Conservation (phyloP, 805 yeast species). For the Starmerella gropengiesseri region DNA sequence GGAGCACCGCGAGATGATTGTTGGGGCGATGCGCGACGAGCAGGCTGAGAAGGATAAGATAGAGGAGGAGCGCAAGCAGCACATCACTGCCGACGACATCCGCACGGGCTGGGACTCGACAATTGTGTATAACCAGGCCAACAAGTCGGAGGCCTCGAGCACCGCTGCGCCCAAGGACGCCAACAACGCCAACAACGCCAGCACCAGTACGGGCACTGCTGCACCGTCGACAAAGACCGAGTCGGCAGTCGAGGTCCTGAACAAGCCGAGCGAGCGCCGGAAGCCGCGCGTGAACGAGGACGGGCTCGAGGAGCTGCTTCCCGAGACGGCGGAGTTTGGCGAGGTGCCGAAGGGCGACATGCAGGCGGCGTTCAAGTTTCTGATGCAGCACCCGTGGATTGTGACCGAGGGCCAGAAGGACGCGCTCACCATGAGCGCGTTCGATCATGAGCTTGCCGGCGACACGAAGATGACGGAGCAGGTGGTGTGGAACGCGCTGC, state of each 20-base stretch:
- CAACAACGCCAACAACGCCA: neutral
- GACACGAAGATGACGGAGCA: slow-evolving; percentile 45
- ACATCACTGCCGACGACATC: slow-evolving; percentile 82
- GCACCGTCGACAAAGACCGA: slow-evolving; percentile 4
- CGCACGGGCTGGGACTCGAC: slow-evolving; percentile 88
- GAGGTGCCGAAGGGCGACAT: slow-evolving; percentile 42
- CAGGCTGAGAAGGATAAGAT: slow-evolving; percentile 55
- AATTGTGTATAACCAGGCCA: slow-evolving; percentile 40
- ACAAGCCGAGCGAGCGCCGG: slow-evolving; percentile 16
- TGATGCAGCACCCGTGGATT: slow-evolving; percentile 50
- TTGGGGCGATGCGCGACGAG: slow-evolving; percentile 54
- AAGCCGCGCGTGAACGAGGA: slow-evolving; percentile 22
- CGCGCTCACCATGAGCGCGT: slow-evolving; percentile 84
- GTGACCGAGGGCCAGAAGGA: slow-evolving; percentile 80
- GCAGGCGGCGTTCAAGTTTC: slow-evolving; percentile 40
- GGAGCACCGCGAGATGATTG: slow-evolving; percentile 44
- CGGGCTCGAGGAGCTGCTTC: slow-evolving; percentile 34
- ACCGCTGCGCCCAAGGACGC: neutral
- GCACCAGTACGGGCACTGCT: slow-evolving; percentile 20
- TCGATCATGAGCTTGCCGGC: slow-evolving; percentile 64
- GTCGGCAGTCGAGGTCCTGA: slow-evolving; percentile 31
- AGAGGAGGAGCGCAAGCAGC: slow-evolving; percentile 55
- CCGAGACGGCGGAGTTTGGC: slow-evolving; percentile 58
- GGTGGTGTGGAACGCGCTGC: slow-evolving; percentile 67
- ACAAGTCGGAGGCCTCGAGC: neutral